Conservation (phyloP, 225 moss, liverwort and hornwort genomes). For the Climacium dendroides region DNA sequence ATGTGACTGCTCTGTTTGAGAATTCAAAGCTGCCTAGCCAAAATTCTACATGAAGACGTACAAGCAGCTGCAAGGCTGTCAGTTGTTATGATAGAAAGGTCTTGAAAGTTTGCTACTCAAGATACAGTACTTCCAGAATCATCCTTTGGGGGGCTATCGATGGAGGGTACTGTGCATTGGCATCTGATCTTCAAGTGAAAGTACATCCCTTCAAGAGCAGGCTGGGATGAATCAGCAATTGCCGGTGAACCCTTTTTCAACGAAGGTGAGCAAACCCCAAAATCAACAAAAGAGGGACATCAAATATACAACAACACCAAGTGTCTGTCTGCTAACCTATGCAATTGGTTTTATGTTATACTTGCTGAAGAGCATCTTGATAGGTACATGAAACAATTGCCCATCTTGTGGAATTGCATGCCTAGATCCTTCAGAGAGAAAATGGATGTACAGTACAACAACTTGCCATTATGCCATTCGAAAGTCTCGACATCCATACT, state of each 20-base stretch:
- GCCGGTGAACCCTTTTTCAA: too few relatives aligned
- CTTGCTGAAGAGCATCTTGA: too few relatives aligned
- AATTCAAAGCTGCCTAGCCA: background rate
- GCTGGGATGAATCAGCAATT: background rate
- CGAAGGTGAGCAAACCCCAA: accelerated
- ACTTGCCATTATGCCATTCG: background rate
- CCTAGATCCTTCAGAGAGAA: accelerated
- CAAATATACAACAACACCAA: background rate
- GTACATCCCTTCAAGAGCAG: background rate
- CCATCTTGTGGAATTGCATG: accelerated
- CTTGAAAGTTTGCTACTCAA: background rate
- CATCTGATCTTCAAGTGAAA: background rate
- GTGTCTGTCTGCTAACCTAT: accelerated
- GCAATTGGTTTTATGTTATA: background rate
- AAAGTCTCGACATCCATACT: accelerated
- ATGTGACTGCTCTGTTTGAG: background rate
- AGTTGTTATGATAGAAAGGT: background rate
- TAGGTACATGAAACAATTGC: accelerated
- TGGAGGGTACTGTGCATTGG: background rate
- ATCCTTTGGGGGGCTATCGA: background rate
- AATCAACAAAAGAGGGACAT: background rate
- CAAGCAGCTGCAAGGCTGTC: background rate
- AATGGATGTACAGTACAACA: background rate
- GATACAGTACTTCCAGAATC: background rate
- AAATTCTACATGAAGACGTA: background rate